A percentile compares a stretch with the other conserved stretches of the same genome.
Conservation (phyloP, 257 asterid genomes). For the Eustoma russellianum region DNA sequence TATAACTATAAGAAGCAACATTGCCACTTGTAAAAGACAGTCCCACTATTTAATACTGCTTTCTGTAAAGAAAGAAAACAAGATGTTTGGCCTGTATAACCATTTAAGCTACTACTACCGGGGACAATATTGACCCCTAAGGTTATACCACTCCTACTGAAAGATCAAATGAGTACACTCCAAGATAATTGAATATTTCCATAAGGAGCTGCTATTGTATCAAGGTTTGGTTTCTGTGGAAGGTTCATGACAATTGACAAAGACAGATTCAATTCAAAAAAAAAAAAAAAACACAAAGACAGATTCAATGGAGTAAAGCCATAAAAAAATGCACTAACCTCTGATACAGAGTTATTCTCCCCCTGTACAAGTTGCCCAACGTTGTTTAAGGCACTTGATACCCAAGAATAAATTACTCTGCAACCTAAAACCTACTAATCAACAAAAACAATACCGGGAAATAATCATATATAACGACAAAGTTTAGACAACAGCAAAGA, state of each 20-base stretch:
- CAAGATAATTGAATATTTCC: background rate
- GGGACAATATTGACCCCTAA: background rate
- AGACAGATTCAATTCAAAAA: too few relatives aligned
- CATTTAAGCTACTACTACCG: background rate
- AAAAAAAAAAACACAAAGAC: too few relatives aligned
- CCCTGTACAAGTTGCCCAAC: constrained; percentile 44
- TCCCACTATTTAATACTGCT: background rate
- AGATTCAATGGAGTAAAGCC: background rate
- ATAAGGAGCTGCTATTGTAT: background rate
- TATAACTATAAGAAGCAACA: too few relatives aligned
- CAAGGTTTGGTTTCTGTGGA: background rate
- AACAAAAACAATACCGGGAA: constrained; percentile 32
- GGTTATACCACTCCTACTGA: background rate
- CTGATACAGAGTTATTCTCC: constrained; percentile 38
- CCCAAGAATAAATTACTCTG: constrained; percentile 79
- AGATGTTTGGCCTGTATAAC: background rate
- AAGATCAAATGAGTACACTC: background rate
- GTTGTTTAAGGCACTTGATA: constrained; percentile 52
- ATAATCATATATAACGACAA: constrained; percentile 16
- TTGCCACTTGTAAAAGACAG: background rate
- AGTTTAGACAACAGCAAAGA: background rate
- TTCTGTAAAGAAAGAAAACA: background rate
- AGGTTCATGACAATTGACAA: constrained; percentile 4
- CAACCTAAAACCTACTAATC: constrained; percentile 75
- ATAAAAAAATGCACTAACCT: constrained; percentile 35